Evolutionary conservation across 108 stramenopile genomes (phyloP).

Genomic region (Nitzschia sp.): DNA sequence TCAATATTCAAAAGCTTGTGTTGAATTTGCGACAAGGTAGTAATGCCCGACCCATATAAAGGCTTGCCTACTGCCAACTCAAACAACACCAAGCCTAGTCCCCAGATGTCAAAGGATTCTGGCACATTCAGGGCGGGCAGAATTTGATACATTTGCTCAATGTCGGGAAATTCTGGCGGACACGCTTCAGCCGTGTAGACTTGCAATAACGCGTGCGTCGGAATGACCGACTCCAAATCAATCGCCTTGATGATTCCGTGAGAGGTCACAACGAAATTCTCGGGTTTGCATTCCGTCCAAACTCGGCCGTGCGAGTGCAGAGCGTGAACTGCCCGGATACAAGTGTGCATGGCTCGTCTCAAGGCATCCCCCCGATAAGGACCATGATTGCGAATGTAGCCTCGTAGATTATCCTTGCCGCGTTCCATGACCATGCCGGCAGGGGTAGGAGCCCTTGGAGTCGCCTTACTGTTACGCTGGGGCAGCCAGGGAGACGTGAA

Average conservation of each 20-base stretch:
- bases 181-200: constrained; percentile 58
- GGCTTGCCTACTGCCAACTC: constrained; percentile 64
- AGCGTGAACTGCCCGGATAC: constrained; percentile 41
- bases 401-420: constrained; percentile 5
- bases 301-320: constrained; percentile 63
- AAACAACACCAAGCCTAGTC: constrained; percentile 74
- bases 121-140: constrained; percentile 25
- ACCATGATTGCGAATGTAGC: constrained; percentile 7
- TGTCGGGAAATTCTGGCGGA: constrained; percentile 38
- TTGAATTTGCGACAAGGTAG: background rate
- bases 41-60: background rate
- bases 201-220: constrained; percentile 40
- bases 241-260: constrained; percentile 23
- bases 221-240: constrained; percentile 41
- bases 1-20: background rate
- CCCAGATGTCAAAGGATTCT: constrained; percentile 78
- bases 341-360: background rate
- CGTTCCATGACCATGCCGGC: constrained; percentile 12
- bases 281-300: constrained; percentile 87
- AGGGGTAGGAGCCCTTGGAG: background rate
- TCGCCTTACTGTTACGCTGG: background rate
- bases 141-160: constrained; percentile 50
- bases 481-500: background rate
- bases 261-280: constrained; percentile 65
- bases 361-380: constrained; percentile 4